Evolutionary conservation across 2,329 filamentous ascomycete species (phyloP).

Genomic region (Periconia sp.): DNA sequence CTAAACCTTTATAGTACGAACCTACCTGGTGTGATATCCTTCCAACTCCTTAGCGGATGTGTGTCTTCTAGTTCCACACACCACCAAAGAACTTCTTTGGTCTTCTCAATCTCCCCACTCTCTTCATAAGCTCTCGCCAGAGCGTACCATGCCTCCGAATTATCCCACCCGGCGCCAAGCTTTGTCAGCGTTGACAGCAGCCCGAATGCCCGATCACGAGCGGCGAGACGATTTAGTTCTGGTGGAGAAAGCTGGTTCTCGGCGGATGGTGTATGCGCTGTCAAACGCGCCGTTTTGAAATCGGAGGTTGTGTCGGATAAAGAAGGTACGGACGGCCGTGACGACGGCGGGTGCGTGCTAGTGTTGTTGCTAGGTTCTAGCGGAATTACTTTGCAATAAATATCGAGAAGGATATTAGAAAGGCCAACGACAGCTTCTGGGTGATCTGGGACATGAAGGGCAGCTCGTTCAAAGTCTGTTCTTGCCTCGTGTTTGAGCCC

Average conservation of each 20-base stretch:
- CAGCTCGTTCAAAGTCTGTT: constrained; percentile 78
- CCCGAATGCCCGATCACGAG: constrained; percentile 85
- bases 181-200: constrained; percentile 84
- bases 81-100: constrained; percentile 96
- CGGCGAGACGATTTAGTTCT: constrained; percentile 81
- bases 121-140: constrained; percentile 88
- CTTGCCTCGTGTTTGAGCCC: constrained; percentile 72
- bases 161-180: constrained; percentile 86
- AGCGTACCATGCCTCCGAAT: constrained; percentile 90
- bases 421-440: constrained; percentile 79
- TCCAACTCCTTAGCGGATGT: constrained; percentile 80
- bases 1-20: constrained; percentile 34
- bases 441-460: constrained; percentile 82
- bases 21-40: constrained; percentile 59
- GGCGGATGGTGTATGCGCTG: constrained; percentile 54
- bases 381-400: constrained; percentile 70
- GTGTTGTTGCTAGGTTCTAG: constrained; percentile 61
- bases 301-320: constrained; percentile 10
- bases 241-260: constrained; percentile 62
- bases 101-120: constrained; percentile 82
- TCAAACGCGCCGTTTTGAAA: constrained; percentile 52
- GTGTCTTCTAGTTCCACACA: constrained; percentile 93
- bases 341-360: constrained; percentile 13
- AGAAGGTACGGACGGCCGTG: constrained; percentile 13
- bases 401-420: constrained; percentile 83